These are phyloP conservation scores for Brassica cretica DNA, from an alignment of 345 rosid genomes.

Conservation along the genomic window DNA sequence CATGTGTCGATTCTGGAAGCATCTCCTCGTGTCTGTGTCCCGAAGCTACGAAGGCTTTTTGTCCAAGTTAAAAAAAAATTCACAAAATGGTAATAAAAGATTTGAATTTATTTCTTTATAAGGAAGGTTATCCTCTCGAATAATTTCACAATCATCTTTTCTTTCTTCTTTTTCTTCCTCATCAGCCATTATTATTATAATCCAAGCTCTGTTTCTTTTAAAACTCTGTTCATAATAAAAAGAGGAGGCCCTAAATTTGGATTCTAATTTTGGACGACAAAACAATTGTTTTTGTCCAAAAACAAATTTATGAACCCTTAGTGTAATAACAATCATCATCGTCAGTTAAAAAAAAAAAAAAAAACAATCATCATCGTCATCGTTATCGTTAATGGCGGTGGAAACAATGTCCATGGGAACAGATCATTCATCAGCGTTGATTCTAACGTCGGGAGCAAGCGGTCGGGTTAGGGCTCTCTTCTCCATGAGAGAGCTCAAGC, in stretches of 20 bases:
- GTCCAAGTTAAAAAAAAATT: constrained; percentile 14
- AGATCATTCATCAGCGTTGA: constrained; percentile 45
- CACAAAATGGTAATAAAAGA: neutral
- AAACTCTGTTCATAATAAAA: constrained; percentile 2
- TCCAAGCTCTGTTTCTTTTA: constrained; percentile 24
- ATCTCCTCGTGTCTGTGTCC: constrained; percentile 15
- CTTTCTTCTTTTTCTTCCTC: constrained; percentile 1
- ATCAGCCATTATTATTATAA: constrained; percentile 12
- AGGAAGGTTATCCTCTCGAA: neutral
- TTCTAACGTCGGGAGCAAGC: constrained; percentile 85
- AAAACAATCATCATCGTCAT: constrained; percentile 1
- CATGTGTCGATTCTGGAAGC: constrained; percentile 27
- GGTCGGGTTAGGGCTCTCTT: constrained; percentile 71
- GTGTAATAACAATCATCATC: constrained; percentile 7
- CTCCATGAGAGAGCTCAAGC: constrained; percentile 51
- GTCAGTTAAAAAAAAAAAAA: neutral
- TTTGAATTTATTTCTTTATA: constrained; percentile 6
- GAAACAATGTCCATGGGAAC: constrained; percentile 39
- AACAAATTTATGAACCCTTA: constrained; percentile 2
- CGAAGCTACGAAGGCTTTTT: constrained; percentile 14
- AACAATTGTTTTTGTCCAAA: neutral
- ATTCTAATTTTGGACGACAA: constrained; percentile 31
- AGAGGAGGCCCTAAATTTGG: constrained; percentile 33
- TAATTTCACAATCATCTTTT: constrained; percentile 1
- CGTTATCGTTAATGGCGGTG: constrained; percentile 42